Evolutionary conservation across 352 stramenopile species (phyloP).

Genomic region (Phytophthora cactorum): DNA sequence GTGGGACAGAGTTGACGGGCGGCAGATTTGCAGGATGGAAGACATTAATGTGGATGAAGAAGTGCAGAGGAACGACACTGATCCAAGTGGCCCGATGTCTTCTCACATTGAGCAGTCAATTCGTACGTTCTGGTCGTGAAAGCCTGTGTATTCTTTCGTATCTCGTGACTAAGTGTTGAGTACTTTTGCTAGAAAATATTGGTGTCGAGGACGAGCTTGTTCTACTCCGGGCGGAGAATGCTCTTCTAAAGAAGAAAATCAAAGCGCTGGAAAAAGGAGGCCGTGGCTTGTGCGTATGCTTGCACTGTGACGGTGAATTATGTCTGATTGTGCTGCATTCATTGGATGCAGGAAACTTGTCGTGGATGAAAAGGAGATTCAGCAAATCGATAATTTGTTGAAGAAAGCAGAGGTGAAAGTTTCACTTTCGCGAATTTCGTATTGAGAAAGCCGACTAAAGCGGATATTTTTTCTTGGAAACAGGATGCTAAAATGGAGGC

Average conservation of each 20-base stretch:
- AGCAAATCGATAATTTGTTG: conserved; percentile 77
- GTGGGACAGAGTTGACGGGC: too few species aligned
- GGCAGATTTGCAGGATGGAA: conserved; percentile 21
- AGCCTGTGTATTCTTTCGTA: not conserved
- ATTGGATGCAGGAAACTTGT: conserved; percentile 48
- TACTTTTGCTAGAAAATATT: conserved; percentile 12
- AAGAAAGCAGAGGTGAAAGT: conserved; percentile 67
- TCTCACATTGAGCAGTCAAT: conserved; percentile 40
- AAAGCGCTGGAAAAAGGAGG: conserved; percentile 61
- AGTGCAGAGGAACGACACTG: conserved; percentile 20
- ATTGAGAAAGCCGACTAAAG: not conserved
- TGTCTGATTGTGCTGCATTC: not conserved
- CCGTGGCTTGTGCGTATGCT: conserved; percentile 36
- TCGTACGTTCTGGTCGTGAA: conserved; percentile 22
- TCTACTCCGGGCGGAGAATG: conserved; percentile 68
- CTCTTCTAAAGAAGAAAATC: conserved; percentile 71
- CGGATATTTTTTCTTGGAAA: not conserved
- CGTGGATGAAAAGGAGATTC: conserved; percentile 62
- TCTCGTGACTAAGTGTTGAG: not conserved
- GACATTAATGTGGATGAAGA: conserved; percentile 24
- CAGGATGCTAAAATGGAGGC: conserved; percentile 78
- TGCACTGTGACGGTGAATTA: not conserved
- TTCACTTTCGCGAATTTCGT: not conserved
- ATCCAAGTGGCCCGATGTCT: conserved; percentile 31
- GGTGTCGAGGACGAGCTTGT: conserved; percentile 50